Conservation (phyloP, 495 filamentous ascomycete species). For the Polyplosphaeria fusca region DNA sequence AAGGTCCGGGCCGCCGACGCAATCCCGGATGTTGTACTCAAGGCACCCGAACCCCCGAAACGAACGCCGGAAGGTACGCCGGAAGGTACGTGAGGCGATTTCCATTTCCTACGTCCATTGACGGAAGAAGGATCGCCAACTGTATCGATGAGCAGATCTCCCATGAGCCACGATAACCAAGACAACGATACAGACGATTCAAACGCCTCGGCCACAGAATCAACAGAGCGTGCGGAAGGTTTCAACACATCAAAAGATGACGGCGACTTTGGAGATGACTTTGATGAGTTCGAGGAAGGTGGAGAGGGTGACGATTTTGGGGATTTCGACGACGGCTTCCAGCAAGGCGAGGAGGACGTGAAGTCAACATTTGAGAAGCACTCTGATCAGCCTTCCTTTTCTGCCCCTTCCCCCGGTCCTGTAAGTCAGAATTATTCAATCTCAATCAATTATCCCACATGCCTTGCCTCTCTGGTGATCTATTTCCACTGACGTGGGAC, state of each 20-base stretch:
- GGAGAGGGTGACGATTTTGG: conserved; percentile 68
- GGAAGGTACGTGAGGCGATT: conserved; percentile 34
- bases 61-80: conserved; percentile 50
- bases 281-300: conserved; percentile 92
- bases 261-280: conserved; percentile 76
- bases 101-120: conserved; percentile 50
- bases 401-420: conserved; percentile 29
- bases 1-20: conserved; percentile 75
- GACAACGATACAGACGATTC: conserved; percentile 17
- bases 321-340: conserved; percentile 86
- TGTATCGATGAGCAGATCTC: conserved; percentile 39
- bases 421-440: conserved; percentile 35
- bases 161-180: conserved; percentile 16
- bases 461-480: conserved; percentile 20
- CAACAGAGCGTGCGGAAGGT: conserved; percentile 42
- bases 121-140: conserved; percentile 57
- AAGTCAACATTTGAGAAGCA: conserved; percentile 43
- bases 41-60: conserved; percentile 51
- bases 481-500: conserved; percentile 17
- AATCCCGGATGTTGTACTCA: conserved; percentile 66
- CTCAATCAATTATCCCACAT: conserved; percentile 17
- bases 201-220: conserved; percentile 38
- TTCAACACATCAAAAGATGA: conserved; percentile 42
- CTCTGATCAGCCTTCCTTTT: conserved; percentile 40
- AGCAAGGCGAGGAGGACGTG: conserved; percentile 53